A percentile compares a stretch with the other conserved stretches of the same genome.
Conservation (phyloP, 169 alveolate species). For the Cryptosporidium sp. region DNA sequence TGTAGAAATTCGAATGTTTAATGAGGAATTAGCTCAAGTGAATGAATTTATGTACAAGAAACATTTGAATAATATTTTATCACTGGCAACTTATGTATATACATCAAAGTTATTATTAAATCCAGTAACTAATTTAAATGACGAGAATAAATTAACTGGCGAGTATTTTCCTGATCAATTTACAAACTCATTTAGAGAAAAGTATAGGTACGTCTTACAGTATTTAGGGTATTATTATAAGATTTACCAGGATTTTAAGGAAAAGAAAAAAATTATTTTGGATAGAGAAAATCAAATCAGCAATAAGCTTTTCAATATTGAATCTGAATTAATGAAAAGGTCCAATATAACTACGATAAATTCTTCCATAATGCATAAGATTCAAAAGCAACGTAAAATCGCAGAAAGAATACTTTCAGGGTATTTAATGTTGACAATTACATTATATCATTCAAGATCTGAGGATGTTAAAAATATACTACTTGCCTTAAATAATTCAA, state of each 20-base stretch:
- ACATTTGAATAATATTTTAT: background rate
- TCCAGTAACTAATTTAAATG: background rate
- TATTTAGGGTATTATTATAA: constrained; percentile 23
- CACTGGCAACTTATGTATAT: background rate
- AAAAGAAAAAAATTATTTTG: constrained; percentile 14
- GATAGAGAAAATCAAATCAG: constrained; percentile 2
- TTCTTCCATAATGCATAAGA: constrained; percentile 12
- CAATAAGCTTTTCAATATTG: background rate
- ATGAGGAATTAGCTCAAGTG: background rate
- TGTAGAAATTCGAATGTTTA: background rate
- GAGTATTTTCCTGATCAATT: background rate
- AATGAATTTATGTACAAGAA: background rate
- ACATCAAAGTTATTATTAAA: constrained; percentile 23
- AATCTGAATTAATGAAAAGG: constrained; percentile 3
- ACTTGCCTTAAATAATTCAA: constrained; percentile 16
- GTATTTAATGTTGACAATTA: background rate
- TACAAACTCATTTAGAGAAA: constrained; percentile 19
- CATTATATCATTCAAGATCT: constrained; percentile 27
- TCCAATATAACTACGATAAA: background rate
- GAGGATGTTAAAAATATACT: background rate
- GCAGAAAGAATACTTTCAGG: constrained; percentile 46
- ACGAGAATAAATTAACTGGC: background rate
- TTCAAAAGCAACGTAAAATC: constrained; percentile 38
- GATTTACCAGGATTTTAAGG: constrained; percentile 7
- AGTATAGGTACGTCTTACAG: constrained; percentile 8